Base-by-base conservation (phyloP, 371 early-diverging fungal species). In the Mucor indicus region DNA sequence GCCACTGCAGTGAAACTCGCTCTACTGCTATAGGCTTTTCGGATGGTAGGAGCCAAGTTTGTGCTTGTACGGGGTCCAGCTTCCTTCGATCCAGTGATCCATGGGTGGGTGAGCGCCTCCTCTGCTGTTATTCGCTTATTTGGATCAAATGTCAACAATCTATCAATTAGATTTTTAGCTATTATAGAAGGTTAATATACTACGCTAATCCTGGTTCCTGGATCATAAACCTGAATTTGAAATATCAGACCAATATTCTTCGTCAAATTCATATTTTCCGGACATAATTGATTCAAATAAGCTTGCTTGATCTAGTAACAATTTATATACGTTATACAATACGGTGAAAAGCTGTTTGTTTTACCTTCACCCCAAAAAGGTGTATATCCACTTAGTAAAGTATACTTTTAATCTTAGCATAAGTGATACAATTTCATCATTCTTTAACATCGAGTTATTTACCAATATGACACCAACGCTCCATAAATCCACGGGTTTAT, bases 401-500 rank as follows among this genome's bases (percentile, higher is more conserved):
- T 91, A 66, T 85, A 95, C 38, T 72, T 48, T 6, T n/a, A n/a
- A 13, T 33, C 9, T 7, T 27, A 7, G 29, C 5, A 11, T 27
- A 7, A 27, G 29, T 27, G 5, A 27, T 27, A 27, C 11, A 27
- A 27, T 27, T 27, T 7, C 5, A 27, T 27, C 5, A 27, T 27
- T 7, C n/a, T 17, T n/a, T 25, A 2, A 42, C 16, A 16, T 15
- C 10, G n/a, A 21, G 13, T 31, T 25, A 17, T 4, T 20, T 64
- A 67, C 68, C 49, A 92, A 77, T 44, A 97, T 88, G 2, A 97
- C 92, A 5, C 98, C 98, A 22, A 95, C 66, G 17, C 89, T 87
- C 96, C 96, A 97, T 48, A 93, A 60, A 64, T 97, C 98, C 1
- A 83, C 84, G 13, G 80, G 79, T 38, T 75, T 81, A 49, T 79